Base-by-base conservation (phyloP, 768 basidiomycete genomes). In the Pleurotus giganteus region DNA sequence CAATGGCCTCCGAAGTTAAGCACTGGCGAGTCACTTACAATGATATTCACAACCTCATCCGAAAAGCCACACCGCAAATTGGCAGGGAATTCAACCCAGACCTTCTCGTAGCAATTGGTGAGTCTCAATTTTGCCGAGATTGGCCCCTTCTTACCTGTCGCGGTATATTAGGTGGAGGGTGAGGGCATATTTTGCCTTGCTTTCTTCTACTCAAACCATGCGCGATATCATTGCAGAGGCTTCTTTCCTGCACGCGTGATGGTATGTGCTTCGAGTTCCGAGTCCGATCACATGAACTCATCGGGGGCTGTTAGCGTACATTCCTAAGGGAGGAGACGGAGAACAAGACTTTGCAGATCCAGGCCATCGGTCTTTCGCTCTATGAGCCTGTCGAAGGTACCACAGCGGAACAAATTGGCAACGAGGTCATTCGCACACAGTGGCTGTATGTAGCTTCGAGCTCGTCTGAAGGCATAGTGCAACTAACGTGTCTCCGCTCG, bases 221-320 rank as follows among this genome's bases (percentile, higher is more conserved):
- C 11, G 21, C 50, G 28, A 21, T 11, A 44, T 26, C 46, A 46
- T 55, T 56, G 47, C 68, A 92, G 93, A 41, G 95, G 96, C 26
- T 98, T 96, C 74, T 94, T 98, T 73, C 95, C 95, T 47, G 95
- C 95, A 19, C 87, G 95, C 42, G 89, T 97, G 41, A 80, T 96
- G 82, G 88, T 86, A 61, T 58, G 60, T 52, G 21, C 44, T 45
- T 19, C 1, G 34, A n/a, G 37, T 31, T 37, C 31, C 19, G 47
- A 15, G n/a, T 28, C 21, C 55, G 56, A 36, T 49, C 17, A 56
- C 46, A 43, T 11, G 37, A 31, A 44, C 49, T 55, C 23, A 56
- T 53, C 49, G 12, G 39, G 26, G 37, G 51, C 39, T 57, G 39
- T 32, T 56, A 91, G 88, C 85, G 93, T 47, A 95, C 94, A 0